Evolutionary conservation across 1,284 basidiomycete genomes (phyloP), one percentile per base, ranked within the genome.

Genomic region (Melampsora medusae): DNA sequence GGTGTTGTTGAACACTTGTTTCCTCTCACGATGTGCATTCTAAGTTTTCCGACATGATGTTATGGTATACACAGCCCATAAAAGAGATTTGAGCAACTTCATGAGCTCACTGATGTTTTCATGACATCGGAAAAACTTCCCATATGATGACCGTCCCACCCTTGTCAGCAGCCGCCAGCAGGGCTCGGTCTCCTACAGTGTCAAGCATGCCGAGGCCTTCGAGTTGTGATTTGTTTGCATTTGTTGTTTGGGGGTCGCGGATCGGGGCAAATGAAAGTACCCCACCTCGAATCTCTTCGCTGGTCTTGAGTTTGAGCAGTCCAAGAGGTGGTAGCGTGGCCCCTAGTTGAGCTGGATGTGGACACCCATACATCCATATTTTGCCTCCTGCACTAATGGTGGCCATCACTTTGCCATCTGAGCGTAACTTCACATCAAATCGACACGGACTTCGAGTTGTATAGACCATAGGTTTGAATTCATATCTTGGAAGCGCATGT

Each of bases 371-470:
- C 22, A 73, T 19, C 71, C 71, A 73, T n/a, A 73, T 28, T 53
- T 73, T 66, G 1, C 71, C 71, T 28, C 71, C 71, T 48, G 48
- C 64, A 56, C 28, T 66, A 17, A 56, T 56, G n/a, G 65, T 67
- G 22, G 61, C 71, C 19, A 73, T 46, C 31, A 73, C 28, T 53
- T 73, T 73, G n/a, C 71, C 71, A 46, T 73, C 71, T 50, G 71
- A 66, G 6, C 71, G 61, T 4, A 73, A 35, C 53, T 67, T 50
- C 46, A 73, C 48, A 33, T 73, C 64, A 35, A 73, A 73, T 12
- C 71, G n/a, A 38, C 71, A 61, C n/a, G 61, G n/a, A 17, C 65
- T 60, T 14, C 62, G 61, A 14, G 69, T 72, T 16, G 33, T 22
- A 33, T 62, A 72, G 4, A 72, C 46, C 16, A 25, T 50, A 38